phyloP scores from a whole-genome alignment of 176 grass and related monocot genomes.

The Musa acuminata region DNA sequence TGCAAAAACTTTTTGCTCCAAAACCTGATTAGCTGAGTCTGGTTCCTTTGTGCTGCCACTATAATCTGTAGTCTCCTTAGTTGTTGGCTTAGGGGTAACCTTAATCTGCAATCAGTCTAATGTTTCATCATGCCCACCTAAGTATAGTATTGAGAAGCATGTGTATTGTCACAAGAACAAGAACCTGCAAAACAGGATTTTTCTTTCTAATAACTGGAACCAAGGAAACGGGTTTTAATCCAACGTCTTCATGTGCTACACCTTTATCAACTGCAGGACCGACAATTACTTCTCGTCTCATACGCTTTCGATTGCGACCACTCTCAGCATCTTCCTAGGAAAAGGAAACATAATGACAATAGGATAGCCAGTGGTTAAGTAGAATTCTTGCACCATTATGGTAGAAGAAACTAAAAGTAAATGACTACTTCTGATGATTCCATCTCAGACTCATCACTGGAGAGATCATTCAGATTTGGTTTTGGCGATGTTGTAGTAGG shows the following conservation, averaged over 20 bases:
- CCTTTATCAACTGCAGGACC: constrained; percentile 86
- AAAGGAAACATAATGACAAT: constrained; percentile 1
- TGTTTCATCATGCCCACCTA: constrained; percentile 14
- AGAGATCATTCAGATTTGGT: constrained; percentile 39
- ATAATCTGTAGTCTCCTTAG: constrained; percentile 32
- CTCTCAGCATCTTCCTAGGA: constrained; percentile 45
- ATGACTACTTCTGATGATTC: constrained; percentile 80
- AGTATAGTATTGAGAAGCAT: not conserved
- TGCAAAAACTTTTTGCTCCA: constrained; percentile 47
- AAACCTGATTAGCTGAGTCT: constrained; percentile 27
- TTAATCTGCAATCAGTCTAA: constrained; percentile 55
- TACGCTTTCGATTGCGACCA: constrained; percentile 38
- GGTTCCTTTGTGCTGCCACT: constrained; percentile 27
- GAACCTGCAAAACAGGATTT: constrained; percentile 69
- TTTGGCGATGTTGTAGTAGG: constrained; percentile 29
- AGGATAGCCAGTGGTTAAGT: no score
- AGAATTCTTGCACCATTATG: not conserved
- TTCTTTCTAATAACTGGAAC: constrained; percentile 87
- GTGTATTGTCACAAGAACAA: constrained; percentile 10
- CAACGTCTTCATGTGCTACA: constrained; percentile 82
- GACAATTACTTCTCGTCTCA: constrained; percentile 59
- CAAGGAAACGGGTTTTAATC: constrained; percentile 56
- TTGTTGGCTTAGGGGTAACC: constrained; percentile 40
- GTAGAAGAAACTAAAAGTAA: constrained; percentile 10
- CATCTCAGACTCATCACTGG: constrained; percentile 93